phyloP scores from a whole-genome alignment of 2,329 filamentous ascomycete genomes.

The Fusarium dlaminii region DNA sequence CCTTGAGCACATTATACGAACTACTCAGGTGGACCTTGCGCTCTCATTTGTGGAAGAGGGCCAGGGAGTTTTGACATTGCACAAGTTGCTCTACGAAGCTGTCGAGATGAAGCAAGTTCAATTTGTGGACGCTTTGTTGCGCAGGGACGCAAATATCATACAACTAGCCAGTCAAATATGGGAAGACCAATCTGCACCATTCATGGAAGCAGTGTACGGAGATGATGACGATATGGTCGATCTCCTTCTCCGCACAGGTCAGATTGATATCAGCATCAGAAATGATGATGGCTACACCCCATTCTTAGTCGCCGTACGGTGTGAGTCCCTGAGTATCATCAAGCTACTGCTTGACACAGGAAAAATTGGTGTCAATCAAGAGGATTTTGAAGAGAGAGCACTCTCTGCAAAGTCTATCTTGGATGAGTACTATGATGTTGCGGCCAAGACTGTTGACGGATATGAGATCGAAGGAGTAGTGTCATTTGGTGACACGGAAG shows the following conservation, averaged over 20 bases:
- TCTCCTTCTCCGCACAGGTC: background rate
- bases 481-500: too few relatives aligned
- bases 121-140: rapidly evolving
- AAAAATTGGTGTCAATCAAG: rapidly evolving
- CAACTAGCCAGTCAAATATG: rapidly evolving
- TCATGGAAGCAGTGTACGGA: rapidly evolving
- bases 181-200: rapidly evolving
- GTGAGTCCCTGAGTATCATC: rapidly evolving
- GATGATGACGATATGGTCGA: rapidly evolving
- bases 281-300: rapidly evolving
- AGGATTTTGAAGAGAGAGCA: rapidly evolving
- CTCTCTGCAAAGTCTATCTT: rapidly evolving
- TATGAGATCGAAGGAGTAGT: too few relatives aligned
- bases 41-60: background rate
- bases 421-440: background rate
- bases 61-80: background rate
- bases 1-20: rapidly evolving
- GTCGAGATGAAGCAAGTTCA: rapidly evolving
- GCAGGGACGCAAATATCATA: rapidly evolving
- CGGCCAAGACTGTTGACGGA: too few relatives aligned
- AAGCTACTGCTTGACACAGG: background rate
- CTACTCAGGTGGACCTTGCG: background rate
- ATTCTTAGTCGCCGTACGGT: rapidly evolving
- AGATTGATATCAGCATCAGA: background rate
- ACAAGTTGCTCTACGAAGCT: background rate